phyloP scores from a whole-genome alignment of 139 green algal species.

The Edaphochlamys debaryana region DNA sequence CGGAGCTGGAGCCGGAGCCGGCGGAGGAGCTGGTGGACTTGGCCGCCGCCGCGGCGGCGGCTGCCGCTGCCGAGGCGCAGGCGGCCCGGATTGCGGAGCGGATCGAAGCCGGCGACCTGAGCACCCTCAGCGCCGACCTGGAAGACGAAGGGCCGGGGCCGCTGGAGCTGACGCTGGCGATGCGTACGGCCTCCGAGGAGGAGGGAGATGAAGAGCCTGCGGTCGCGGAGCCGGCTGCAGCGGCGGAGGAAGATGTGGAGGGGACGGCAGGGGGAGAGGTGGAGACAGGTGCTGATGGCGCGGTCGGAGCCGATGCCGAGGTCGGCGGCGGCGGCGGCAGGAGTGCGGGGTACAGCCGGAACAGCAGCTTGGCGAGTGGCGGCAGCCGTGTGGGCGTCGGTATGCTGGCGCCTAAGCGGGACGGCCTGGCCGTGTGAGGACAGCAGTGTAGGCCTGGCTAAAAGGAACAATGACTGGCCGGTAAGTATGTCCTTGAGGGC shows the following conservation, averaged over 20 bases:
- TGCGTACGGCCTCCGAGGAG: too few species aligned
- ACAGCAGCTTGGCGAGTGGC: background rate
- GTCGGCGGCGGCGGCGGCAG: too few species aligned
- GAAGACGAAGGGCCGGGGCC: background rate
- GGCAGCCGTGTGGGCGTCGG: background rate
- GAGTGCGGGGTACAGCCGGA: background rate
- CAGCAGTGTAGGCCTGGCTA: too few species aligned
- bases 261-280: too few species aligned
- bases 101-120: background rate
- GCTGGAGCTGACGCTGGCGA: background rate
- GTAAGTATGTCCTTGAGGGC: too few species aligned
- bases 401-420: slow-evolving; percentile 8
- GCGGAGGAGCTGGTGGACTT: background rate
- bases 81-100: background rate
- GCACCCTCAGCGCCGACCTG: background rate
- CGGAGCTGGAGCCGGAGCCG: background rate
- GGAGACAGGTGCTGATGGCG: too few species aligned
- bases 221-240: background rate
- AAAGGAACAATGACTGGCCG: too few species aligned
- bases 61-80: background rate
- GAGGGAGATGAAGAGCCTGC: too few species aligned
- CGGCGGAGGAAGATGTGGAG: too few species aligned
- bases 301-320: background rate
- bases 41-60: too few species aligned
- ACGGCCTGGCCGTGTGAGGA: slow-evolving; percentile 7